These are phyloP conservation scores for Penicillium chermesinum DNA, from an alignment of 495 filamentous ascomycete species.

Conservation along the genomic window DNA sequence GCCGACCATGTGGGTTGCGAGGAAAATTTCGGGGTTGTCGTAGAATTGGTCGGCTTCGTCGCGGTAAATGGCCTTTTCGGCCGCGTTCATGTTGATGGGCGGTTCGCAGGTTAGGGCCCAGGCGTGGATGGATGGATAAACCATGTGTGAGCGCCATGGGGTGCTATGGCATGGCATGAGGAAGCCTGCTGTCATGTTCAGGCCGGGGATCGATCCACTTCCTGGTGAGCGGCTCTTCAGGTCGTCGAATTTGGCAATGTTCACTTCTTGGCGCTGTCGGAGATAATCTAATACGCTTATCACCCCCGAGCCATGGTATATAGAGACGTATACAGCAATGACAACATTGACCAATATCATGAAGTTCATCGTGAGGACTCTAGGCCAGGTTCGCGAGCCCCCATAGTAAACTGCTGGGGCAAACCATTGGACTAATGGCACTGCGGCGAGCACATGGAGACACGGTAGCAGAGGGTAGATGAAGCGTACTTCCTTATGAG, in stretches of 20 bases:
- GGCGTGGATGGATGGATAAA: constrained; percentile 66
- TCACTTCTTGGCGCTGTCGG: constrained; percentile 59
- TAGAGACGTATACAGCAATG: constrained; percentile 68
- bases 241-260: constrained; percentile 23
- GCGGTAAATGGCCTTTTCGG: constrained; percentile 58
- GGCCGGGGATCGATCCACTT: background rate
- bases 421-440: constrained; percentile 63
- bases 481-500: constrained; percentile 98
- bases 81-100: constrained; percentile 58
- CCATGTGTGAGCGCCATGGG: constrained; percentile 88
- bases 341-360: constrained; percentile 61
- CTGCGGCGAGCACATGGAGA: constrained; percentile 73
- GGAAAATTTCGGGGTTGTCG: constrained; percentile 55
- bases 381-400: constrained; percentile 26
- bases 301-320: constrained; percentile 74
- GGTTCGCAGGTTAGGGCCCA: constrained; percentile 93
- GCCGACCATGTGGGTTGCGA: constrained; percentile 47
- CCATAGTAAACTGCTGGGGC: constrained; percentile 34
- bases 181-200: constrained; percentile 68
- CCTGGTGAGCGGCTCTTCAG: background rate
- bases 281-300: constrained; percentile 69
- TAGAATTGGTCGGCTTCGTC: constrained; percentile 95
- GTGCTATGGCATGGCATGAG: constrained; percentile 98
- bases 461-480: constrained; percentile 88
- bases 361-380: constrained; percentile 50